phyloP scores from a whole-genome alignment of 805 yeast genomes.

The Saturnispora serradocipensis region DNA sequence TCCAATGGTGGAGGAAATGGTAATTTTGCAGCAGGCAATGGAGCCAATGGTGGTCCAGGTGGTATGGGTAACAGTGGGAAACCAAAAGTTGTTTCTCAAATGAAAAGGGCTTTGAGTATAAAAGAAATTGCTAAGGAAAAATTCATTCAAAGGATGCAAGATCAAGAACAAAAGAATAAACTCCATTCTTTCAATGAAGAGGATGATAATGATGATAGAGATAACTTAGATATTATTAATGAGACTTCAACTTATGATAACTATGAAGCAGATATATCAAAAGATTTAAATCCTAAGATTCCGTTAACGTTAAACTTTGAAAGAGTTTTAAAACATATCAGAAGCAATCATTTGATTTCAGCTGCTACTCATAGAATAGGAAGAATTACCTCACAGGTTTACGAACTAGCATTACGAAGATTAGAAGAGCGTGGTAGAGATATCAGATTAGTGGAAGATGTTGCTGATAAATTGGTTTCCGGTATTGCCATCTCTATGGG shows the following conservation, averaged over 20 bases:
- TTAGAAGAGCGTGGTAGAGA: conserved; percentile 45
- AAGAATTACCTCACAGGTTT: conserved; percentile 52
- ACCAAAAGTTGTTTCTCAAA: conserved; percentile 35
- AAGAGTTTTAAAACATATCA: conserved; percentile 56
- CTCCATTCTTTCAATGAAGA: background rate
- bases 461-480: conserved; percentile 22
- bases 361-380: conserved; percentile 67
- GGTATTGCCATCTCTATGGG: conserved; percentile 22
- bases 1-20: background rate
- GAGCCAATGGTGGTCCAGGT: background rate
- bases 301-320: conserved; percentile 54
- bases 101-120: conserved; percentile 51
- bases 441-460: conserved; percentile 13
- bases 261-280: conserved; percentile 14
- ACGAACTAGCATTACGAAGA: conserved; percentile 43
- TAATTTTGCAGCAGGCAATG: background rate
- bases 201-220: conserved; percentile 8
- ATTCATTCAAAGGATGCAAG: conserved; percentile 8
- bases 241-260: background rate
- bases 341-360: conserved; percentile 54
- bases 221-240: conserved; percentile 1
- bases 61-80: conserved; percentile 3
- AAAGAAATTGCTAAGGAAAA: conserved; percentile 42
- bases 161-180: conserved; percentile 1
- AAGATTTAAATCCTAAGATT: conserved; percentile 39